Evolutionary conservation across 768 basidiomycete genomes (phyloP), one percentile per base, ranked within the genome.

Genomic region (Clitopilus passeckerianus): DNA sequence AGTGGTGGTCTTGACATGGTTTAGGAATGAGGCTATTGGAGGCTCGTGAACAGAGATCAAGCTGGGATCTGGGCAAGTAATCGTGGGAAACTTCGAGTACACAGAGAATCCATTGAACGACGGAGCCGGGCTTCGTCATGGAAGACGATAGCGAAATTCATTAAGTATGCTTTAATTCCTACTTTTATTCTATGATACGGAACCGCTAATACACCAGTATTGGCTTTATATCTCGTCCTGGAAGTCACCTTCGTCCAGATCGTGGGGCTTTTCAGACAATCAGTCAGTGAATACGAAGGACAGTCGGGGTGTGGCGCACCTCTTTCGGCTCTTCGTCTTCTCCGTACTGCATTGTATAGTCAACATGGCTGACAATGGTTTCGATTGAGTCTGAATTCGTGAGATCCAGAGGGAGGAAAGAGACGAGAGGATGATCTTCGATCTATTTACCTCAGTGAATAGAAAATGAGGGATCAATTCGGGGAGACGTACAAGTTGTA

Each of bases 281-380:
- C 53, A 24, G 61, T 67, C 30, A 68, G 62, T 61, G 53, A 57
- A 23, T 30, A 1, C 18, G 27, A 53, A 67, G 56, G 59, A 53
- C 53, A 54, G 41, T 43, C 58, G 14, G 33, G 44, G 53, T 55
- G 27, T 59, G 33, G 58, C 78, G 59, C 67, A 90, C 91, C 85
- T 93, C 93, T 78, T 90, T 94, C 15, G 96, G 95, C 69, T 99
- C 96, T 70, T 99, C 96, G 60, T 95, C 93, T 76, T 98, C 96
- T 34, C 96, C 96, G 67, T 97, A 99, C 70, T 99, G 97, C 87
- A 99, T 95, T 59, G 93, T 90, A 66, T 93, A 96, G 75, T 99
- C 97, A 57, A 99, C 91, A 71, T 99, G 95, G 70, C 93, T 95
- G 60, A 99, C 80, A 9, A 98, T 87, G 1, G 85, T 87, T 68